phyloP scores from a whole-genome alignment of 441 rosid species.

The Pelargonium citronellum region DNA sequence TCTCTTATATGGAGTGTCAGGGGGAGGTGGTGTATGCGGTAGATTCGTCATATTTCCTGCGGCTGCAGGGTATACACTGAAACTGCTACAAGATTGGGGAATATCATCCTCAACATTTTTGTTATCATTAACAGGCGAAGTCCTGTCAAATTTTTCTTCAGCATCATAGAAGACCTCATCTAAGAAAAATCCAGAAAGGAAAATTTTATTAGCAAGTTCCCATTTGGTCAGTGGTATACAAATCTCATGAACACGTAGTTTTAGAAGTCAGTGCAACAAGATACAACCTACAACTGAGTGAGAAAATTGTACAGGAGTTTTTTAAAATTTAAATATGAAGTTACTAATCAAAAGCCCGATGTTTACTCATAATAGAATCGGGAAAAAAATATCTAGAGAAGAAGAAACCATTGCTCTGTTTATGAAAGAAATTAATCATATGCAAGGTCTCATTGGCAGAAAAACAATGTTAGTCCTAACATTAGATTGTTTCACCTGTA shows the following conservation, averaged over 20 bases:
- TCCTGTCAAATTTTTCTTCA: constrained; percentile 41
- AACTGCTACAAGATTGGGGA: constrained; percentile 36
- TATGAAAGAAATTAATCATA: background rate
- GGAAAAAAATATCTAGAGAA: background rate
- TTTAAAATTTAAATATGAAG: background rate
- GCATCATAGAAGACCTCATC: constrained; percentile 83
- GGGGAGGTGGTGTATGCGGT: constrained; percentile 59
- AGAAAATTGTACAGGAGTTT: background rate
- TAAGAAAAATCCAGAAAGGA: constrained; percentile 25
- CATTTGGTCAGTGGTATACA: constrained; percentile 3
- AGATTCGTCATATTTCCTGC: constrained; percentile 26
- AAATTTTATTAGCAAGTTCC: background rate
- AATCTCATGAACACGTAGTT: background rate
- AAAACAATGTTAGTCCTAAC: background rate
- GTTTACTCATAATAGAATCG: background rate
- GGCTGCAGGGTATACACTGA: constrained; percentile 29
- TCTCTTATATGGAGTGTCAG: constrained; percentile 64
- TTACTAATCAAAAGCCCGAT: background rate
- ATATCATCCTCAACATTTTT: constrained; percentile 35
- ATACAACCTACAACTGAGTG: background rate
- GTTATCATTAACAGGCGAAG: constrained; percentile 27
- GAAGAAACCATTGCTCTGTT: background rate
- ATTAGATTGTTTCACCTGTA: background rate
- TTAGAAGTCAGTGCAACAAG: background rate
- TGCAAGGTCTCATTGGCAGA: background rate